Evolutionary conservation across 2,329 filamentous ascomycete genomes (phyloP).

Genomic region (Akanthomyces muscarius): DNA sequence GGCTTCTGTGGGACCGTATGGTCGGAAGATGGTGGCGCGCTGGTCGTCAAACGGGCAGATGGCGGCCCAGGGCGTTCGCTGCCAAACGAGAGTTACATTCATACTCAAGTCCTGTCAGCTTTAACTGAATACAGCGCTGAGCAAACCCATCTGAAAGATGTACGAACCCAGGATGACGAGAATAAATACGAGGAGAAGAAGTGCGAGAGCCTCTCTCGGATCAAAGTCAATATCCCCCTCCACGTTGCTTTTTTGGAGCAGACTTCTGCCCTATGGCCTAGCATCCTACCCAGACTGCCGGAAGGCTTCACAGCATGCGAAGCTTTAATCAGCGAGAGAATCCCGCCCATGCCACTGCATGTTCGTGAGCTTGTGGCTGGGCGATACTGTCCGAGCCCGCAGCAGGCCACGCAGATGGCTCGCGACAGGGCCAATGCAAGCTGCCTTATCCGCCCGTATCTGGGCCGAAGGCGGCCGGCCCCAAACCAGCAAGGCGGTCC

Average conservation of each 20-base stretch:
- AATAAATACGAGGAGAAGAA: not conserved
- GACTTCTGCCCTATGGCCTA: not conserved
- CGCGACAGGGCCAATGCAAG: conserved; percentile 35
- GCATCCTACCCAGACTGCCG: not conserved
- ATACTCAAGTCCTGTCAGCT: not conserved
- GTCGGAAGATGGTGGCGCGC: not conserved
- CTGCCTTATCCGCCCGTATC: conserved; percentile 47
- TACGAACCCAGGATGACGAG: not conserved
- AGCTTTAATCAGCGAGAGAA: conserved; percentile 29
- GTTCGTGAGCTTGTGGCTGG: conserved; percentile 22
- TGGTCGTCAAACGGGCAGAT: conserved; percentile 3
- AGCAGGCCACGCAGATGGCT: not conserved
- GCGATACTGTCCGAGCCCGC: conserved; percentile 20
- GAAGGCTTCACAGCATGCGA: conserved; percentile 24
- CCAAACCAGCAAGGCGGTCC: conserved; percentile 7
- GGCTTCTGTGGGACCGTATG: conserved; percentile 12
- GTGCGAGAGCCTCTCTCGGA: too few species aligned
- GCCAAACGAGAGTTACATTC: not conserved
- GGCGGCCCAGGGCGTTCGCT: conserved; percentile 1
- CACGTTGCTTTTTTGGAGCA: not conserved
- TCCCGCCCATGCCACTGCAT: conserved; percentile 21
- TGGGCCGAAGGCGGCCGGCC: conserved; percentile 33
- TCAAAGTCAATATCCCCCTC: not conserved
- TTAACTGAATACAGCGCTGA: not conserved
- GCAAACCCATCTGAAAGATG: not conserved